A percentile compares a stretch with the other conserved stretches of the same genome.
Conservation (phyloP, 352 stramenopile genomes). For the Phytophthora sp. region DNA sequence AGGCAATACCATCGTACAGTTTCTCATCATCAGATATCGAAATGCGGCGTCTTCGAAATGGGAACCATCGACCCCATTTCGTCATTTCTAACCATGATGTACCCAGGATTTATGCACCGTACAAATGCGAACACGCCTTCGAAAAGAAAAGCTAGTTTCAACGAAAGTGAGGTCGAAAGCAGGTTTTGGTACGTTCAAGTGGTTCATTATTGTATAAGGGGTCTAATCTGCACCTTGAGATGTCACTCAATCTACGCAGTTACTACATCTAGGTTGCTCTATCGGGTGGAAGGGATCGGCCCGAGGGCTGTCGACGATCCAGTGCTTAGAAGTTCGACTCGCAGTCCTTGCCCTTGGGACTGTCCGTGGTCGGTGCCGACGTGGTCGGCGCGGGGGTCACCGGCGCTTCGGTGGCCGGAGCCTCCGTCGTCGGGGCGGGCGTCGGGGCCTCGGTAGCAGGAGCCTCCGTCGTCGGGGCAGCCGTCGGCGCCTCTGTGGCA, state of each 20-base stretch:
- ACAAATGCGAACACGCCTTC: background rate
- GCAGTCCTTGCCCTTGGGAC: too few species aligned
- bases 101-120: slow-evolving; percentile 4
- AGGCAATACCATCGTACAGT: too few species aligned
- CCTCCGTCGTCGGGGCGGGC: slow-evolving; percentile 15
- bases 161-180: too few species aligned
- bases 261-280: background rate
- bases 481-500: too few species aligned
- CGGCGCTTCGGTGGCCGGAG: background rate
- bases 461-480: too few species aligned
- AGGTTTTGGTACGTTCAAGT: too few species aligned
- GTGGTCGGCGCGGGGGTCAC: background rate
- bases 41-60: too few species aligned
- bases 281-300: background rate
- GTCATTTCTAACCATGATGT: too few species aligned
- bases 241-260: slow-evolving; percentile 14
- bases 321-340: slow-evolving; percentile 27
- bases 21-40: too few species aligned
- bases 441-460: too few species aligned
- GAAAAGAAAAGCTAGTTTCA: background rate
- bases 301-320: background rate
- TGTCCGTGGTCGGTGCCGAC: background rate
- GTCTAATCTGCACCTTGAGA: slow-evolving; percentile 21
- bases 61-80: too few species aligned
- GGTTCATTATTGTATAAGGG: too few species aligned